These are phyloP conservation scores for Verticillium dahliae DNA, from an alignment of 2,329 filamentous ascomycete species.

Conservation along the genomic window DNA sequence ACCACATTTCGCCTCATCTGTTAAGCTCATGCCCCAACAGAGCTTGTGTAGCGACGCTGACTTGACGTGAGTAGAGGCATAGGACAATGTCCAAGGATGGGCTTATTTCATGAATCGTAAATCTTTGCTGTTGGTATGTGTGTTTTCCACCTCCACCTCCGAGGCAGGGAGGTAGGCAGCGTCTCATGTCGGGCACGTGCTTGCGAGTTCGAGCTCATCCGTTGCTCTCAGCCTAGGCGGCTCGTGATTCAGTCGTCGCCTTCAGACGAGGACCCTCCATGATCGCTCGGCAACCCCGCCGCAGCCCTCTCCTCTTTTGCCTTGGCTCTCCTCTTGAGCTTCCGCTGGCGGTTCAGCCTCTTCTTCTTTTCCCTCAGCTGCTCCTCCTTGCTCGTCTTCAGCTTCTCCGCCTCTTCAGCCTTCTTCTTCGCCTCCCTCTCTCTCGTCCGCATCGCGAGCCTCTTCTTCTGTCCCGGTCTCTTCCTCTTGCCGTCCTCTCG, in stretches of 20 bases:
- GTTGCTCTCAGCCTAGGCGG: neutral
- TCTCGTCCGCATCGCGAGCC: constrained; percentile 43
- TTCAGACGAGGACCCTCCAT: neutral
- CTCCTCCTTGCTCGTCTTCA: constrained; percentile 44
- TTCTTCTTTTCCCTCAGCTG: constrained; percentile 56
- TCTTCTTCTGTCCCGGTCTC: constrained; percentile 51
- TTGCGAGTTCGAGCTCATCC: neutral
- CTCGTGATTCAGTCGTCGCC: neutral
- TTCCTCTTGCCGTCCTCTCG: constrained; percentile 27
- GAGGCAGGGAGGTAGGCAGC: too few species aligned
- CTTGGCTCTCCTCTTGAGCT: constrained; percentile 52
- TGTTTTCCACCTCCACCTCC: too few species aligned
- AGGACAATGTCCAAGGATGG: too few species aligned
- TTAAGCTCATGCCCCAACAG: too few species aligned
- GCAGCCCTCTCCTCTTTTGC: constrained; percentile 43
- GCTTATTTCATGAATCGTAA: neutral
- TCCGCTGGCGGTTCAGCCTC: constrained; percentile 52
- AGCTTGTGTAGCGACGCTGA: too few species aligned
- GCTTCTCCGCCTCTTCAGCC: constrained; percentile 29
- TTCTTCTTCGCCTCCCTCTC: constrained; percentile 33
- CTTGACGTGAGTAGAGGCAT: too few species aligned
- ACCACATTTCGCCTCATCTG: too few species aligned
- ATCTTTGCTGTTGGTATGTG: neutral
- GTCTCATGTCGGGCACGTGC: neutral
- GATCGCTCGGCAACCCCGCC: neutral